These are phyloP conservation scores for Fusarium camptoceras DNA, from an alignment of 2,329 filamentous ascomycete species.

Conservation along the genomic window DNA sequence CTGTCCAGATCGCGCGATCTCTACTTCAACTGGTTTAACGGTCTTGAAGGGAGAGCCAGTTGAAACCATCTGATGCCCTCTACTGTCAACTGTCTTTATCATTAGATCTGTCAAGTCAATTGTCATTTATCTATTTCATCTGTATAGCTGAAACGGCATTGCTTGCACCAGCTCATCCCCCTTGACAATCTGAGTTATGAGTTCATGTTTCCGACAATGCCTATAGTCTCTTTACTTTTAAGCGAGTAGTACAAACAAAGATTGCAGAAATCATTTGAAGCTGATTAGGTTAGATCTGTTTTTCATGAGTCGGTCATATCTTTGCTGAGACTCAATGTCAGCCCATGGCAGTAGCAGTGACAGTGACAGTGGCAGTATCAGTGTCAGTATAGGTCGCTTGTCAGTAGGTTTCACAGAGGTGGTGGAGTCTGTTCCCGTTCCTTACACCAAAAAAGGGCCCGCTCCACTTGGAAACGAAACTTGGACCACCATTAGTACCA, in stretches of 20 bases:
- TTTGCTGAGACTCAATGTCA: not conserved
- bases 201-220: not conserved
- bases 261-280: not conserved
- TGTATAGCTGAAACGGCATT: constrained; percentile 3
- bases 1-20: not conserved
- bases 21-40: constrained; percentile 1
- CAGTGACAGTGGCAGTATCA: constrained; percentile 15
- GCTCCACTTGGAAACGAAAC: constrained; percentile 42
- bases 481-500: constrained; percentile 30
- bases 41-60: constrained; percentile 8
- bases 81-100: not conserved
- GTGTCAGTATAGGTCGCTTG: not conserved
- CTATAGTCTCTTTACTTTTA: not conserved
- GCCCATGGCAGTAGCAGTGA: constrained; percentile 15
- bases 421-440: constrained; percentile 25
- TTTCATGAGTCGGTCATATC: constrained; percentile 20
- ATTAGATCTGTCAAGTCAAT: not conserved
- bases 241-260: not conserved
- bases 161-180: not conserved
- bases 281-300: constrained; percentile 12
- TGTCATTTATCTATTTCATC: constrained; percentile 1
- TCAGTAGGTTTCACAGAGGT: constrained; percentile 5
- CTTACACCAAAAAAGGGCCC: constrained; percentile 11
- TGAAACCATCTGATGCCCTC: not conserved
- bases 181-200: not conserved